Base-by-base conservation (phyloP, 495 filamentous ascomycete species). In the Clavariopsis aquatica region DNA sequence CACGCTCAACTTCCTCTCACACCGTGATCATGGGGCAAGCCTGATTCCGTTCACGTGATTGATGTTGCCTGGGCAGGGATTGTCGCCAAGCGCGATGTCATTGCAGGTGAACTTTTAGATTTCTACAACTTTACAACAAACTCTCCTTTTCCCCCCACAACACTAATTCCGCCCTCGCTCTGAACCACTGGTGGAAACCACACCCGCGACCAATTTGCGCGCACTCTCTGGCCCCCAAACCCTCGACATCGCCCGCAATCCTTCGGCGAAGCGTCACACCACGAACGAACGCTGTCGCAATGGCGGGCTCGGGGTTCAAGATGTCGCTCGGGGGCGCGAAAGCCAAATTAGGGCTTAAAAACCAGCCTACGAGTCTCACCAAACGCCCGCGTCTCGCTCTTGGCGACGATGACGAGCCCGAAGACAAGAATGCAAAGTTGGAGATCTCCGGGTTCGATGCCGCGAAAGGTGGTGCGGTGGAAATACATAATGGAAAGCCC, bases 381-480 rank as follows among this genome's bases (percentile, higher is more conserved):
- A 70, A 70, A 43, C 52, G 60, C 15, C 59, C 63, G 2, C 52
- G 55, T 27, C 24, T 49, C 10, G 66, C 38, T 13, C 60, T 71
- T 36, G 64, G 38, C 7, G 69, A 71, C 17, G 69, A 68, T 6
- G 69, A 68, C 7, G 69, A 71, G 28, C 43, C 36, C 2, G 65
- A 59, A 27, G 34, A 41, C 20, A 54, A 27, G 1, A 22, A 23
- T 51, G 52, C 43, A 22, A 2, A 15, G 22, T 34, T 49, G 6
- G 69, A 57, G 26, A 66, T 71, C 15, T 45, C 61, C 15, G 60
- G 55, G 9, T 71, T 38, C 23, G 68, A 68, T 45, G 19, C 47
- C 6, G 52, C 56, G 15, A 20, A 38, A 2, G 68, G 68, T 28
- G 69, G 64, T n/a, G 69, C 65, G 7, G 26, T 71, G 23, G 57